Percentiles rank a stretch among this genome's conserved stretches.
phyloP scores from a whole-genome alignment of 2,329 filamentous ascomycete species.

The Verticillium klebahnii region DNA sequence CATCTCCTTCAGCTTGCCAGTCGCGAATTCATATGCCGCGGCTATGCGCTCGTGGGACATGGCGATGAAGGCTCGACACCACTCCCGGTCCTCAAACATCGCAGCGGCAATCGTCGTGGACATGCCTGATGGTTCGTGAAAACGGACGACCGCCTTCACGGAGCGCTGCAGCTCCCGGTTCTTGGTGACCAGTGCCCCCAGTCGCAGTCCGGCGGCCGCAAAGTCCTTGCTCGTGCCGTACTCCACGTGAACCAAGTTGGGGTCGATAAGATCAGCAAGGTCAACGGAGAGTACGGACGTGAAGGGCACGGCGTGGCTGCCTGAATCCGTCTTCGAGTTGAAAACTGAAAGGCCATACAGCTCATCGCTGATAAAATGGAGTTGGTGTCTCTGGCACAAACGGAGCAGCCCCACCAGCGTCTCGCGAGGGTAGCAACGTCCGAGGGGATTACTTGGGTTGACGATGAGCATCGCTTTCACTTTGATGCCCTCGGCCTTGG shows the following conservation, averaged over 20 bases:
- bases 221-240: constrained; percentile 46
- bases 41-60: constrained; percentile 33
- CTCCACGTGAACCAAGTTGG: constrained; percentile 43
- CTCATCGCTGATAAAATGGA: constrained; percentile 55
- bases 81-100: constrained; percentile 41
- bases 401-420: constrained; percentile 38
- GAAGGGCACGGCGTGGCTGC: constrained; percentile 27
- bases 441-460: constrained; percentile 50
- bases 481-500: constrained; percentile 27
- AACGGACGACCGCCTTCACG: constrained; percentile 34
- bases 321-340: constrained; percentile 22
- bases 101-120: constrained; percentile 36
- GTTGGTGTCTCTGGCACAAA: constrained; percentile 41
- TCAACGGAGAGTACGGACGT: constrained; percentile 45
- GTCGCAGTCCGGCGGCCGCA: constrained; percentile 44
- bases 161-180: constrained; percentile 26
- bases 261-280: constrained; percentile 35
- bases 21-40: constrained; percentile 33
- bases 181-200: constrained; percentile 42
- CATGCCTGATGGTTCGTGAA: constrained; percentile 41
- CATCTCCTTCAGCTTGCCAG: constrained; percentile 28
- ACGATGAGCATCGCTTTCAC: constrained; percentile 45
- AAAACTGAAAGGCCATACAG: constrained; percentile 52
- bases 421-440: constrained; percentile 37
- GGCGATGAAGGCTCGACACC: constrained; percentile 38